Evolutionary conservation across 192 early-diverging fungal species (phyloP).

Genomic region (Chytriomyces confervae): DNA sequence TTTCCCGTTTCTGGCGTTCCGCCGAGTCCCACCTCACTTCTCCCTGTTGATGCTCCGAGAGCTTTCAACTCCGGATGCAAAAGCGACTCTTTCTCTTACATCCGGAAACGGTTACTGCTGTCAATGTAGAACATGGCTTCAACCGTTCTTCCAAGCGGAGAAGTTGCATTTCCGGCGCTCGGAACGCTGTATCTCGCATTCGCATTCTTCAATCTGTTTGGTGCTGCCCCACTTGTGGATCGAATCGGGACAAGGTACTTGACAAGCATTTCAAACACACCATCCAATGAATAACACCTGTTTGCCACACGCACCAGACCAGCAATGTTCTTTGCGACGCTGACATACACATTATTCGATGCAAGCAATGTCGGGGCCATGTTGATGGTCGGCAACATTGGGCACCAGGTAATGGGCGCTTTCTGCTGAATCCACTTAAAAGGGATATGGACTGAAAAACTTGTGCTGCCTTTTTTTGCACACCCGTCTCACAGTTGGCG

Average conservation of each 20-base stretch:
- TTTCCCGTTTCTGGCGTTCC: background rate
- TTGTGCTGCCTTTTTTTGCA: background rate
- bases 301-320: background rate
- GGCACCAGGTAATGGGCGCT: background rate
- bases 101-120: background rate
- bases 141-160: constrained; percentile 16
- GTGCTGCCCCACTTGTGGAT: constrained; percentile 29
- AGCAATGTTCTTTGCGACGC: constrained; percentile 24
- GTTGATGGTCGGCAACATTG: background rate
- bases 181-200: constrained; percentile 33
- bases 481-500: background rate
- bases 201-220: constrained; percentile 33
- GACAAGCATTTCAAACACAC: background rate
- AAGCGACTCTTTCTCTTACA: background rate
- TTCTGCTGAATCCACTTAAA: too few species aligned
- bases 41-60: background rate
- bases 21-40: background rate
- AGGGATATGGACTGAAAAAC: too few species aligned
- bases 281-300: background rate
- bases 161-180: constrained; percentile 24
- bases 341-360: constrained; percentile 31
- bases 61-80: background rate
- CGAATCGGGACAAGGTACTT: constrained; percentile 24
- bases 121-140: constrained; percentile 26
- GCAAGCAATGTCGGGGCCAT: constrained; percentile 23